These are phyloP conservation scores for Apiospora pterosperma DNA, from an alignment of 2,329 filamentous ascomycete genomes.

Conservation along the genomic window DNA sequence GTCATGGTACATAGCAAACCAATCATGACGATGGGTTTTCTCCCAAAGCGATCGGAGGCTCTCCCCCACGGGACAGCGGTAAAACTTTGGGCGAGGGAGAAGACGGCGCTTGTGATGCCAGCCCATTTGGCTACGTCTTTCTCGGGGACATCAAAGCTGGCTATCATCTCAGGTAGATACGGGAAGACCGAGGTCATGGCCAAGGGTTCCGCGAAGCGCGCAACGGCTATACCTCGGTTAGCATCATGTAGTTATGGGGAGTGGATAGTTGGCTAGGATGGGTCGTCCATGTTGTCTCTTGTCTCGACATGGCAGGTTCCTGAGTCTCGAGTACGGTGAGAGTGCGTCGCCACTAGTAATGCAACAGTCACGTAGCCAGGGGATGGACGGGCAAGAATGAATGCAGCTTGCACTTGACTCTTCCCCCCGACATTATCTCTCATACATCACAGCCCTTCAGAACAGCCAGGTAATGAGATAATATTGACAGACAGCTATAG, in stretches of 20 bases:
- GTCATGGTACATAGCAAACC: conserved; percentile 78
- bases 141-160: conserved; percentile 68
- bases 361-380: conserved; percentile 2
- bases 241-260: conserved; percentile 19
- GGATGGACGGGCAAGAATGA: background rate
- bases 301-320: background rate
- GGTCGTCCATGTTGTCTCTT: background rate
- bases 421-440: background rate
- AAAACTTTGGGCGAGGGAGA: conserved; percentile 67
- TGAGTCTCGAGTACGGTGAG: conserved; percentile 5
- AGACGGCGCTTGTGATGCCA: conserved; percentile 69
- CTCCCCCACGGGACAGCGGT: conserved; percentile 75
- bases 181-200: conserved; percentile 71
- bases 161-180: conserved; percentile 76
- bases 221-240: conserved; percentile 58
- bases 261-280: conserved; percentile 15
- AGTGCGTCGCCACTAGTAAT: conserved; percentile 5
- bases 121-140: conserved; percentile 77
- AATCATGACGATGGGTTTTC: conserved; percentile 76
- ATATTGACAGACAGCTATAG: background rate
- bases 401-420: conserved; percentile 3
- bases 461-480: background rate
- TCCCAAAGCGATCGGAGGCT: conserved; percentile 73
- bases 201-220: conserved; percentile 73
- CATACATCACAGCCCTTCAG: too few species aligned